Evolutionary conservation across 345 rosid species (phyloP).

Genomic region (Corchorus olitorius): DNA sequence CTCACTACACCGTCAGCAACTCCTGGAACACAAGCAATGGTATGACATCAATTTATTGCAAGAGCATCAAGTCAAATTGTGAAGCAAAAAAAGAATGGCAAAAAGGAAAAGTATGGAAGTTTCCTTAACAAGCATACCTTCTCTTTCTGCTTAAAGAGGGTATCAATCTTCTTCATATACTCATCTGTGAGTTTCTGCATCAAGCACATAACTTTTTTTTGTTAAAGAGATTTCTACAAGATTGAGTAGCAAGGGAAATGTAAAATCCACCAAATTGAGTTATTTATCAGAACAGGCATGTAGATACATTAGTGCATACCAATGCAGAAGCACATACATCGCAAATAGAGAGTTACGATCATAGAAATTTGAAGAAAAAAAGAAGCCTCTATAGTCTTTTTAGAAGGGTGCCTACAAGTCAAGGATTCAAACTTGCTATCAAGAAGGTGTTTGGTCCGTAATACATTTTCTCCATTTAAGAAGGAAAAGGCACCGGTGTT

Average conservation of each 20-base stretch:
- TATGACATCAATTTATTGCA: slow-evolving; percentile 9
- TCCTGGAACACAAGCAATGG: slow-evolving; percentile 41
- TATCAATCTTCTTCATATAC: slow-evolving; percentile 87
- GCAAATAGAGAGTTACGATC: not conserved
- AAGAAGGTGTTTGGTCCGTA: not conserved
- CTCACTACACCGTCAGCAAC: slow-evolving; percentile 43
- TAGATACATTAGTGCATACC: not conserved
- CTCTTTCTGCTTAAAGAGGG: slow-evolving; percentile 83
- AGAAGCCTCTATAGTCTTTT: not conserved
- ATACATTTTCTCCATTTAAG: not conserved
- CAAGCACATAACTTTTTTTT: not conserved
- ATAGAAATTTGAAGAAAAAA: not conserved
- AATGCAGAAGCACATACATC: not conserved
- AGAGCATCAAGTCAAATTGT: not conserved
- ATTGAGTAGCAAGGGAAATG: not conserved
- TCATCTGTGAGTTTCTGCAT: slow-evolving; percentile 85
- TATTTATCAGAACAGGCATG: not conserved
- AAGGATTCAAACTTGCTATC: not conserved
- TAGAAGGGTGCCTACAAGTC: not conserved
- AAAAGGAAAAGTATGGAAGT: not conserved
- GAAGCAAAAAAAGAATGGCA: not conserved
- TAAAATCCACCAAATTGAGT: not conserved
- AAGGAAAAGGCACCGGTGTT: not conserved
- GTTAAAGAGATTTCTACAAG: not conserved
- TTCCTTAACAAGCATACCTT: slow-evolving; percentile 50